Base-by-base conservation (phyloP, 805 yeast genomes). In the Starmerella vitae region DNA sequence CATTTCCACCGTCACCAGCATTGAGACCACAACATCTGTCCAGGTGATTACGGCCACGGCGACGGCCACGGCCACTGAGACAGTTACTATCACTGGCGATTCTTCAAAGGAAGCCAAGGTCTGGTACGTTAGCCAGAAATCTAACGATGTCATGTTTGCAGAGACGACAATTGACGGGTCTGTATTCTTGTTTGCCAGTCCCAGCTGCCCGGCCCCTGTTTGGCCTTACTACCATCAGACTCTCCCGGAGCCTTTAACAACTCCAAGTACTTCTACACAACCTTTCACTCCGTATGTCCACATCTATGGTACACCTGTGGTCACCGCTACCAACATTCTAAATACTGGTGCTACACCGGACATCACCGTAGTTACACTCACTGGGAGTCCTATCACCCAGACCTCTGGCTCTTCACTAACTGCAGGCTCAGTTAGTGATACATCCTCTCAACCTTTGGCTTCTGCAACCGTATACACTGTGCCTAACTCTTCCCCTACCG, bases 151-250 rank as follows among this genome's bases (percentile, higher is more conserved):
- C 17, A 12, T 18, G 18, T 10, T 30, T 3, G 20, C 9, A 20
- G 33, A 30, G 10, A 26, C 31, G 4, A 31, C 34, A 7, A 31
- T 20, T 14, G 37, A 36, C 21, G 39, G 43, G 5, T 21, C 29
- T 12, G 20, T 10, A 14, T 17, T 32, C 7, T 13, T 37, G 5
- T 7, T 25, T n/a, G 10, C 33, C 15, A 21, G 18, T 12, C 9
- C 37, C 4, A 14, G 38, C 5, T 17, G 26, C 13, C 8, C 22
- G 2, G 20, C 25, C 4, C 45, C 45, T 3, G 45, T 30, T 2
- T 41, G 45, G 45, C 45, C 45, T 1, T 41, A 32, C 27, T n/a
- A 37, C 15, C 26, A 37, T 26, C 15, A 33, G 8, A 20, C 24
- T 4, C 29, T 30, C 14, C 41, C 41, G 25, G 27, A 17, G 24